A percentile compares a stretch with the other conserved stretches of the same genome.
Evolutionary conservation across 768 basidiomycete genomes (phyloP).

Genomic region (Boletellus sp.): DNA sequence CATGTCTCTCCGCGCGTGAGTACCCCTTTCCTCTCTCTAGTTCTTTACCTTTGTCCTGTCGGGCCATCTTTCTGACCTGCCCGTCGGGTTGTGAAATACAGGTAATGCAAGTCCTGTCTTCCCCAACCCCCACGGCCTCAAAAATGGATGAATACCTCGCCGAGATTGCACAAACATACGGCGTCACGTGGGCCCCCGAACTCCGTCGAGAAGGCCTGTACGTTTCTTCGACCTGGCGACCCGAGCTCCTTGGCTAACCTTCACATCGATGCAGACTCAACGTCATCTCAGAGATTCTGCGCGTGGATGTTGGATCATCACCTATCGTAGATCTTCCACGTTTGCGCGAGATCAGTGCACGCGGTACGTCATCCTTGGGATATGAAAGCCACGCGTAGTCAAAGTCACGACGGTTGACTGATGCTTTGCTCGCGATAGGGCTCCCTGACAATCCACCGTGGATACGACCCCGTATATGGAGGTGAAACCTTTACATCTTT

Average conservation of each 20-base stretch:
- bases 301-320: conserved; percentile 38
- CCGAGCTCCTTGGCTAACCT: not conserved
- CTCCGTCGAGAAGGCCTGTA: conserved; percentile 61
- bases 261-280: conserved; percentile 39
- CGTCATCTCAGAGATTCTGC: conserved; percentile 58
- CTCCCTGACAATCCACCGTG: conserved; percentile 71
- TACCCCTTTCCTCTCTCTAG: not conserved
- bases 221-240: conserved; percentile 16
- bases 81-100: conserved; percentile 16
- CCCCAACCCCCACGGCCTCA: conserved; percentile 52
- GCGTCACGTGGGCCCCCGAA: conserved; percentile 61
- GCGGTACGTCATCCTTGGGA: conserved; percentile 42
- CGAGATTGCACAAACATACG: conserved; percentile 49
- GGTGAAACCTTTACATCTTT: conserved; percentile 39
- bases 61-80: conserved; percentile 1
- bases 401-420: not conserved
- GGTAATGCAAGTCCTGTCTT: conserved; percentile 50
- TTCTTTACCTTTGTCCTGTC: not conserved
- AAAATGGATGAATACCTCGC: conserved; percentile 55
- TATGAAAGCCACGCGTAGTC: not conserved
- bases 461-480: conserved; percentile 77
- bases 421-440: conserved; percentile 38
- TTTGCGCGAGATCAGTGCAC: conserved; percentile 55
- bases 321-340: conserved; percentile 52
- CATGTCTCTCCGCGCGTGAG: conserved; percentile 53